phyloP scores from a whole-genome alignment of 108 stramenopile species.

The Nitzschia sp. region DNA sequence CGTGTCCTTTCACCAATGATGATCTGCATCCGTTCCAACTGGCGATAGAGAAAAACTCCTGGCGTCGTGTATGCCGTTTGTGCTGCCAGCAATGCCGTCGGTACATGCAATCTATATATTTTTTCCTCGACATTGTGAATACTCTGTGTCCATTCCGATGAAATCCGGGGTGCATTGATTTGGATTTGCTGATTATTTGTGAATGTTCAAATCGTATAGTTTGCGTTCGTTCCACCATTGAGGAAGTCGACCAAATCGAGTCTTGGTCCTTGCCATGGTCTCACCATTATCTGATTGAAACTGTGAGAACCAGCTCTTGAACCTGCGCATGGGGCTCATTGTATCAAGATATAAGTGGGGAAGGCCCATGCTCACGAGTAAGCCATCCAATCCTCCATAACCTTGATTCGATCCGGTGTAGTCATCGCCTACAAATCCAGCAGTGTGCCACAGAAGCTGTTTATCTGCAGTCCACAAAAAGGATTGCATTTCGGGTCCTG shows the following conservation, averaged over 20 bases:
- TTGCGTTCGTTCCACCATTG: conserved; percentile 39
- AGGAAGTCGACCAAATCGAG: conserved; percentile 22
- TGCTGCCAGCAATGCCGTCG: too few species aligned
- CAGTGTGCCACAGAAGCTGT: conserved; percentile 25
- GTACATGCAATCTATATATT: too few species aligned
- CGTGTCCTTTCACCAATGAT: too few species aligned
- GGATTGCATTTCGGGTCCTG: conserved; percentile 31
- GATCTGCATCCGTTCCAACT: too few species aligned
- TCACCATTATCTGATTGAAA: conserved; percentile 9
- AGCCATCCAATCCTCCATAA: conserved; percentile 24
- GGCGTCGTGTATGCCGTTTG: too few species aligned
- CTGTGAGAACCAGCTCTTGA: conserved; percentile 31
- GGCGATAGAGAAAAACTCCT: too few species aligned
- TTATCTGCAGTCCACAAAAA: conserved; percentile 31
- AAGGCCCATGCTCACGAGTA: conserved; percentile 30
- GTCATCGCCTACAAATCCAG: conserved; percentile 27
- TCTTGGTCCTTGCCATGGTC: neutral
- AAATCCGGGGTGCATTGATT: too few species aligned
- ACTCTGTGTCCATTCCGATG: too few species aligned
- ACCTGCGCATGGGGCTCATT: conserved; percentile 18
- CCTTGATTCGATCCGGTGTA: conserved; percentile 32
- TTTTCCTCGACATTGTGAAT: too few species aligned
- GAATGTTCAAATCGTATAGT: conserved; percentile 15
- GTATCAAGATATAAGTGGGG: conserved; percentile 29
- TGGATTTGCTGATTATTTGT: conserved; percentile 20